Base-by-base conservation (phyloP, 352 stramenopile genomes). In the Globisporangium paddicum region DNA sequence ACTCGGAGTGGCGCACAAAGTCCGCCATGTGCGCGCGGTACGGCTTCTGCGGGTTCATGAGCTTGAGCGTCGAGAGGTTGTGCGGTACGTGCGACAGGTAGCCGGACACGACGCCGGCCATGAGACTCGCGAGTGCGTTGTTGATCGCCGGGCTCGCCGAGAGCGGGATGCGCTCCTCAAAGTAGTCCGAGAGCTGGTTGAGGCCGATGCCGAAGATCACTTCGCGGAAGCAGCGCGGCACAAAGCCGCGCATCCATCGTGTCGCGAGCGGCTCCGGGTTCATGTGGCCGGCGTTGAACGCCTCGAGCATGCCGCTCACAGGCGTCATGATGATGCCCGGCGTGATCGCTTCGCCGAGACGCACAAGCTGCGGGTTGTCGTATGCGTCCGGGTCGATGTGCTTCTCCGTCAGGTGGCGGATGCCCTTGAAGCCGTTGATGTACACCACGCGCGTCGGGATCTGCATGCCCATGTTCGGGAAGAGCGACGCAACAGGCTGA, bases 11-110 rank as follows among this genome's bases (percentile, higher is more conserved):
- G n/a, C 71, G 69, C 58, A 93, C 80, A 50, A 95, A 89, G 63
- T 96, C 84, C 57, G 80, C 73, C 79, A 96, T 92, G 64, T 94
- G 87, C 49, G 82, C 71, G 32, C 57, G 44, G 68, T 96, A 96
- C 30, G 73, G 75, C 68, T 95, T 95, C 59, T 96, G 72, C 26
- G 93, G 93, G 67, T 98, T 84, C 75, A 98, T 89, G 32, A 98
- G 76, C 73, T 98, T 98, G 67, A 98, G 89, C 47, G 92, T 98
- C n/a, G 86, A 97, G 19, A 98, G 65, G 70, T 98, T 98, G 81
- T 98, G 94, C 59, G 94, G 94, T 38, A 98, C 90, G 73, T 98
- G 94, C 35, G 81, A 96, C 34, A 98, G 71, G 68, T 98, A 98
- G 18, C 94, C 94, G 5, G 89, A 87, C 19, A 98, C 75, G 19